Evolutionary conservation across 1,284 basidiomycete genomes (phyloP).

Genomic region (Sporisorium graminicola): DNA sequence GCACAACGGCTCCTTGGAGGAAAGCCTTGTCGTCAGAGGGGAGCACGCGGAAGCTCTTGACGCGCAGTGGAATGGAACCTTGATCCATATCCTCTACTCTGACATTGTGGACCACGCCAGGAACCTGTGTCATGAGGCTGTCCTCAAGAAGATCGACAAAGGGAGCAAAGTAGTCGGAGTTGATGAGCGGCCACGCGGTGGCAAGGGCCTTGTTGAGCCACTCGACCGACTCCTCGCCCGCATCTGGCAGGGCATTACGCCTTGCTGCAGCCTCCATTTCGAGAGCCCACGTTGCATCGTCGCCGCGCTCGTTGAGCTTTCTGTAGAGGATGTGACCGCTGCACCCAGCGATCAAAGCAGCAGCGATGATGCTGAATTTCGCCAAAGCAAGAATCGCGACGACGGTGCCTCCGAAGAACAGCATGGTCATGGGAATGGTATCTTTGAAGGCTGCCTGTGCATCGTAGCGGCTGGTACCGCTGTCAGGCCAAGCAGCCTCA

Average conservation of each 20-base stretch:
- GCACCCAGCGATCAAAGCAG: constrained; percentile 26
- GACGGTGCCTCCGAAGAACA: constrained; percentile 52
- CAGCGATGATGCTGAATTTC: constrained; percentile 34
- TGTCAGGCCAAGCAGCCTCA: constrained; percentile 3
- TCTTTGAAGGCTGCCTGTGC: constrained; percentile 37
- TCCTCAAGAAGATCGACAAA: constrained; percentile 67
- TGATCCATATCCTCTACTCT: constrained; percentile 66
- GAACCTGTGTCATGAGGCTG: constrained; percentile 66
- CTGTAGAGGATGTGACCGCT: constrained; percentile 48
- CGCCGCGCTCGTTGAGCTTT: constrained; percentile 33
- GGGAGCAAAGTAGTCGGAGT: constrained; percentile 61
- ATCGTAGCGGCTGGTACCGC: neutral
- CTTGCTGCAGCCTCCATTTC: constrained; percentile 40
- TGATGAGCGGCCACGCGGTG: constrained; percentile 64
- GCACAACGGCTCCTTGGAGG: constrained; percentile 31
- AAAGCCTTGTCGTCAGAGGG: constrained; percentile 47
- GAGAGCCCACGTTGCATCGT: constrained; percentile 46
- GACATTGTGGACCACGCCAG: constrained; percentile 60
- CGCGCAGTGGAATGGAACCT: constrained; percentile 55
- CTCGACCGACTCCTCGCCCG: constrained; percentile 56
- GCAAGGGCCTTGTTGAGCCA: constrained; percentile 64
- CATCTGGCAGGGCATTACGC: constrained; percentile 15
- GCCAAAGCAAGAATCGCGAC: constrained; percentile 40
- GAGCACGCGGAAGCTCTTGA: constrained; percentile 58
- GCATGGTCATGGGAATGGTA: constrained; percentile 50